Base-by-base conservation (phyloP, 805 yeast species). In the Candida loeiensis region DNA sequence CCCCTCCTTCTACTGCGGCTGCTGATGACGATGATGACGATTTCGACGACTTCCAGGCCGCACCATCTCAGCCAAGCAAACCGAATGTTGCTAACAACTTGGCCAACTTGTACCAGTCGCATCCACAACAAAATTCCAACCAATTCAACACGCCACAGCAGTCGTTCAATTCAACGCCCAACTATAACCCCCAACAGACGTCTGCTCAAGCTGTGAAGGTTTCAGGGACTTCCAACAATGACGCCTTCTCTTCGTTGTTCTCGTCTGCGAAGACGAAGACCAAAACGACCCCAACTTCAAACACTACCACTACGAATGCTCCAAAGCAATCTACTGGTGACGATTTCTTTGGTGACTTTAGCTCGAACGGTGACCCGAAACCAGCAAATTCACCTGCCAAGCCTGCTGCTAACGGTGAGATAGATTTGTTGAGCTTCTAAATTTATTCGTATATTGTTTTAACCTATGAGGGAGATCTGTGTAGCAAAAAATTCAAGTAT, bases 31-130 rank as follows among this genome's bases (percentile, higher is more conserved):
- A 76, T 41, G 88, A 79, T 40, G 87, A 83, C 47, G 93, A 85
- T 29, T 85, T 85, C 56, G 88, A 84, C 47, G 93, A 85, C 48
- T 85, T 85, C 72, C 91, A 85, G 59, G 84, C 88, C 9, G 79
- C 76, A 3, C 80, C 83, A 6, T 61, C 64, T 13, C 58, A 56
- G 34, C 58, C 45, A 42, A 45, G 33, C 40, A 46, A 49, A 44
- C 51, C 37, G 40, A 45, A 43, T 15, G 42, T 54, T 31, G 37
- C 55, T 19, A 51, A 47, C 52, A 56, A 56, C 45, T 51, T 63
- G 39, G 53, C 56, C 22, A 58, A 49, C 45, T 55, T 64, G 45
- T 56, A 56, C 45, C 58, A 51, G 35, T 39, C 42, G 5, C 50
- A 40, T 41, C 51, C 52, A 33, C 57, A 54, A 29, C 45, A 43